Evolutionary conservation across 2,329 filamentous ascomycete genomes (phyloP).

Genomic region (Colletotrichum sp.): DNA sequence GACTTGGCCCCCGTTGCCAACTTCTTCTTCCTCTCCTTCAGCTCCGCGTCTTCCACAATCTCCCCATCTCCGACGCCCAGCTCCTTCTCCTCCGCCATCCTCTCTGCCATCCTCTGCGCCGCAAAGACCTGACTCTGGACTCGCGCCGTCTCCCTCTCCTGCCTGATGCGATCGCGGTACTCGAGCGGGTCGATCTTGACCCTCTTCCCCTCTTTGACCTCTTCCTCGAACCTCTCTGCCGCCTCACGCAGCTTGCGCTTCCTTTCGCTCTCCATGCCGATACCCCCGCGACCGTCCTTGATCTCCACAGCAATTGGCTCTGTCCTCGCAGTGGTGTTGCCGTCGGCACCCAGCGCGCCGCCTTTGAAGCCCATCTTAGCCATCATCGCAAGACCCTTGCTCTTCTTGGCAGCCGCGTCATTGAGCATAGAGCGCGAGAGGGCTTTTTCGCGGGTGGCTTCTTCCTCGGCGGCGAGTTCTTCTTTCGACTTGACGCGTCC

Average conservation of each 20-base stretch:
- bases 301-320: conserved; percentile 80
- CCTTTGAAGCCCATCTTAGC: conserved; percentile 92
- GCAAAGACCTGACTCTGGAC: conserved; percentile 73
- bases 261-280: conserved; percentile 82
- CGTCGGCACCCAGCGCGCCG: conserved; percentile 72
- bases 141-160: conserved; percentile 72
- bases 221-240: conserved; percentile 45
- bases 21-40: conserved; percentile 28
- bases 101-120: conserved; percentile 84
- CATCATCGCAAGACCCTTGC: conserved; percentile 97
- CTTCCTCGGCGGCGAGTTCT: conserved; percentile 78
- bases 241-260: conserved; percentile 77
- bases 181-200: conserved; percentile 70
- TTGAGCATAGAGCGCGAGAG: conserved; percentile 77
- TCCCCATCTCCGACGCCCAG: background rate
- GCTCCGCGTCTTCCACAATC: background rate
- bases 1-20: conserved; percentile 37
- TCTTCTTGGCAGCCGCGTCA: conserved; percentile 59
- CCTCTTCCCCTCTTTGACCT: conserved; percentile 60
- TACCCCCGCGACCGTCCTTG: conserved; percentile 82
- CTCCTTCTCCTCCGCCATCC: conserved; percentile 66
- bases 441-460: conserved; percentile 74
- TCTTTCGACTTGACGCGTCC: conserved; percentile 79
- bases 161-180: conserved; percentile 74
- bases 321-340: conserved; percentile 36